Conservation (phyloP, 306 rosid genomes). For the Heteromeles arbutifolia region DNA sequence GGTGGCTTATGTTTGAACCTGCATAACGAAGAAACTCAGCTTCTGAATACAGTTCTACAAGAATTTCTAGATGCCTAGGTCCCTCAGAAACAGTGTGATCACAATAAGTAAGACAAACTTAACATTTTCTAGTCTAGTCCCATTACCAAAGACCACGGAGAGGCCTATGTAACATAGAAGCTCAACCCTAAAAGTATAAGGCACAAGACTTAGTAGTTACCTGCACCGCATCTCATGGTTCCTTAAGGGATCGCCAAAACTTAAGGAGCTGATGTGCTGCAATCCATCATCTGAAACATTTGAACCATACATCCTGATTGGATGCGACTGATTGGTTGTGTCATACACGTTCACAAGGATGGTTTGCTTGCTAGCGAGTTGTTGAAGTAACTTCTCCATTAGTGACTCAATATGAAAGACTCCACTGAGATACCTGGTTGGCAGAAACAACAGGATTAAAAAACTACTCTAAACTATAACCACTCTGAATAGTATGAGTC, state of each 20-base stretch:
- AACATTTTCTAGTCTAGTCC: no score
- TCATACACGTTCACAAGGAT: constrained; percentile 89
- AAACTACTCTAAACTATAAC: background rate
- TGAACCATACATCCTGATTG: constrained; percentile 87
- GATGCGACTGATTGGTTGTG: constrained; percentile 64
- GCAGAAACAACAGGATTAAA: constrained; percentile 5
- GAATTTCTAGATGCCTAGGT: background rate
- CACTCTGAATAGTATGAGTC: background rate
- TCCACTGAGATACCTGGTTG: constrained; percentile 88
- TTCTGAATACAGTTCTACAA: constrained; percentile 6
- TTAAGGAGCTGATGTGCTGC: constrained; percentile 59
- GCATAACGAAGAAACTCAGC: constrained; percentile 25
- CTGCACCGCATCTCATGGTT: constrained; percentile 99
- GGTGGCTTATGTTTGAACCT: constrained; percentile 91
- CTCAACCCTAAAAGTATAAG: background rate
- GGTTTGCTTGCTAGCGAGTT: constrained; percentile 92
- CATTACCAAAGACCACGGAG: background rate
- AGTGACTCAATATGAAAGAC: constrained; percentile 86
- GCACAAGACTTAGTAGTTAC: constrained; percentile 24
- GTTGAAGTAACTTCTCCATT: constrained; percentile 89
- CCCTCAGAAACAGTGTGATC: background rate
- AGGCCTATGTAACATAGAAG: background rate
- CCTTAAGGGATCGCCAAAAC: constrained; percentile 90
- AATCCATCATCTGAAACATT: constrained; percentile 55
- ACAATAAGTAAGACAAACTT: no score